These are phyloP conservation scores for Mycena galopus DNA, from an alignment of 768 basidiomycete species.

Conservation along the genomic window DNA sequence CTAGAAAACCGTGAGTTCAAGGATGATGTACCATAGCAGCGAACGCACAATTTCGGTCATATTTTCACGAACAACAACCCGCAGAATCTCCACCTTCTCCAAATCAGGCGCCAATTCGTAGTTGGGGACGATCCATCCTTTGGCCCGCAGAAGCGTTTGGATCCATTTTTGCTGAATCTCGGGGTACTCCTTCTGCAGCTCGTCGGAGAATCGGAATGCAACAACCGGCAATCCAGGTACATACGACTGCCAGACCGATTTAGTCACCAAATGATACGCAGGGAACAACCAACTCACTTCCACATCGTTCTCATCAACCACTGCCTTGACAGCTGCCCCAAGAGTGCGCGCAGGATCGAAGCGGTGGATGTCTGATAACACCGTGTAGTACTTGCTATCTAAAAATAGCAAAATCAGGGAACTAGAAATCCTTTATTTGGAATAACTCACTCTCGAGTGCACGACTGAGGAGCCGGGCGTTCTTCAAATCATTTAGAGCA, in stretches of 20 bases:
- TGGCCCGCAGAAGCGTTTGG: constrained; percentile 60
- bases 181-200: constrained; percentile 67
- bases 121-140: constrained; percentile 71
- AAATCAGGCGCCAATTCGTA: constrained; percentile 66
- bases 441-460: constrained; percentile 75
- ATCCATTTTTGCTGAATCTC: constrained; percentile 73
- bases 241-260: constrained; percentile 53
- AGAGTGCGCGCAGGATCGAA: constrained; percentile 43
- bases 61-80: constrained; percentile 75
- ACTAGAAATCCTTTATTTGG: no score
- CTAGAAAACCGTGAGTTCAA: constrained; percentile 62
- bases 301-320: constrained; percentile 64
- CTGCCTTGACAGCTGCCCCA: constrained; percentile 46
- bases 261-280: not conserved
- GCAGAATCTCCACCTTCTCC: constrained; percentile 69
- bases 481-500: constrained; percentile 65
- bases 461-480: constrained; percentile 73
- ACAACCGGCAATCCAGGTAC: constrained; percentile 75
- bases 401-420: no score
- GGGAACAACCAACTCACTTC: constrained; percentile 57
- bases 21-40: constrained; percentile 61
- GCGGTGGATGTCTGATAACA: constrained; percentile 70
- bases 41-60: constrained; percentile 61
- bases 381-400: constrained; percentile 64
- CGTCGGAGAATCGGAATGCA: constrained; percentile 72